These are phyloP conservation scores for Extremus antarcticus DNA, from an alignment of 495 filamentous ascomycete species.

Conservation along the genomic window DNA sequence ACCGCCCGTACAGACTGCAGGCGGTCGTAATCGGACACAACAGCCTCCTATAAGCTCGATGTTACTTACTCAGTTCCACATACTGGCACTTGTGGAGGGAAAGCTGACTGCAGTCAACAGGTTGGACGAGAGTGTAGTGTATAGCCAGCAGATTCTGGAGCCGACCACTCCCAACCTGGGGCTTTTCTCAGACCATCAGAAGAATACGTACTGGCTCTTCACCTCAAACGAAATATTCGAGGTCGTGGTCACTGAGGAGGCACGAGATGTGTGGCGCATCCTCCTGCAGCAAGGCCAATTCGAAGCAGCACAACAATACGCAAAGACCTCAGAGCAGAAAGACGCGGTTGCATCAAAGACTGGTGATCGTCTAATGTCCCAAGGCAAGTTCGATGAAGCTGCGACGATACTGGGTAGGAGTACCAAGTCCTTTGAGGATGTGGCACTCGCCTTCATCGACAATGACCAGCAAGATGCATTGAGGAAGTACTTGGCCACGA, in stretches of 20 bases:
- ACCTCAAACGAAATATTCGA: slow-evolving; percentile 84
- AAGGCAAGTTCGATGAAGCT: slow-evolving; percentile 72
- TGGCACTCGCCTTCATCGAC: slow-evolving; percentile 83
- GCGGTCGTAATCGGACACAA: slow-evolving; percentile 51
- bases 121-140: slow-evolving; percentile 71
- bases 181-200: slow-evolving; percentile 74
- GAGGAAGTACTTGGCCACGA: slow-evolving; percentile 78
- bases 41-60: slow-evolving; percentile 68
- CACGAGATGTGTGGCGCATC: slow-evolving; percentile 87
- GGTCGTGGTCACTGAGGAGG: slow-evolving; percentile 79
- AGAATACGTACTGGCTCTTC: slow-evolving; percentile 95
- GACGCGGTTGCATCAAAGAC: slow-evolving; percentile 83
- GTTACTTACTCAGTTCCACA: slow-evolving; percentile 83
- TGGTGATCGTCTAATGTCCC: slow-evolving; percentile 72
- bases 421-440: slow-evolving; percentile 91
- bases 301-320: slow-evolving; percentile 74
- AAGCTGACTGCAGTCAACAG: slow-evolving; percentile 74
- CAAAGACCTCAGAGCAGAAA: slow-evolving; percentile 58
- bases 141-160: slow-evolving; percentile 77
- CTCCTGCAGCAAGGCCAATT: slow-evolving; percentile 77
- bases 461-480: slow-evolving; percentile 81
- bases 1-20: slow-evolving; percentile 50
- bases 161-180: slow-evolving; percentile 66
- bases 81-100: slow-evolving; percentile 72
- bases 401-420: slow-evolving; percentile 86